These are phyloP conservation scores for Articulospora tetracladia DNA, from an alignment of 495 filamentous ascomycete species.

Conservation along the genomic window DNA sequence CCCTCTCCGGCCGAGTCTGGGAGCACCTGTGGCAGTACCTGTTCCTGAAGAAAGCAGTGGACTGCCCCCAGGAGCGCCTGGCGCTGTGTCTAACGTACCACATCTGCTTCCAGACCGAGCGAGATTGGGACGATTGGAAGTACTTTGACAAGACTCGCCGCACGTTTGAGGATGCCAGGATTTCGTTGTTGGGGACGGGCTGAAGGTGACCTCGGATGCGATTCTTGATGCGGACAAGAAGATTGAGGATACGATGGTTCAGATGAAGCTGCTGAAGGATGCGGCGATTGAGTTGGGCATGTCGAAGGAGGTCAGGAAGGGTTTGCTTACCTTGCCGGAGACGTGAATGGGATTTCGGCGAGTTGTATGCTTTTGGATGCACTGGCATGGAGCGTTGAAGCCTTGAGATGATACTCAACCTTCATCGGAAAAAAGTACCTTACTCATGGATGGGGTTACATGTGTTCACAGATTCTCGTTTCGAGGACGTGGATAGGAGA, in stretches of 20 bases:
- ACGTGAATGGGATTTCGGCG: too few species aligned
- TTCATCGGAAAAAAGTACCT: too few species aligned
- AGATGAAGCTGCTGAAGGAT: neutral
- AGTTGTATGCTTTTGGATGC: too few species aligned
- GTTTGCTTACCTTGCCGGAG: neutral
- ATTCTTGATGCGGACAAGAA: neutral
- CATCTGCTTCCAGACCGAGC: constrained; percentile 26
- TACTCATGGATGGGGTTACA: too few species aligned
- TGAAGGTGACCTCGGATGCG: neutral
- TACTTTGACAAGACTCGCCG: constrained; percentile 12
- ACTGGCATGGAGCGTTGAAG: too few species aligned
- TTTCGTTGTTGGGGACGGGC: neutral
- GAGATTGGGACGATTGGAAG: constrained; percentile 14
- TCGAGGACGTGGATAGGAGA: too few species aligned
- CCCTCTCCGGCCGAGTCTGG: constrained; percentile 66
- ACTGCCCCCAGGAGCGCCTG: constrained; percentile 54
- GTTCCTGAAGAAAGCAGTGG: constrained; percentile 54
- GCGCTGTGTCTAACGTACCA: constrained; percentile 33
- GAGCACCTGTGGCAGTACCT: constrained; percentile 75
- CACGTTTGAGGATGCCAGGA: neutral
- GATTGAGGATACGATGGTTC: neutral
- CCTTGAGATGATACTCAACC: too few species aligned
- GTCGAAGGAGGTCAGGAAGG: neutral
- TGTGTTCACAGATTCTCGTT: too few species aligned
- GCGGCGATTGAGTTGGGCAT: neutral